Evolutionary conservation across 768 basidiomycete species (phyloP).

Genomic region (Trametes gibbosa): DNA sequence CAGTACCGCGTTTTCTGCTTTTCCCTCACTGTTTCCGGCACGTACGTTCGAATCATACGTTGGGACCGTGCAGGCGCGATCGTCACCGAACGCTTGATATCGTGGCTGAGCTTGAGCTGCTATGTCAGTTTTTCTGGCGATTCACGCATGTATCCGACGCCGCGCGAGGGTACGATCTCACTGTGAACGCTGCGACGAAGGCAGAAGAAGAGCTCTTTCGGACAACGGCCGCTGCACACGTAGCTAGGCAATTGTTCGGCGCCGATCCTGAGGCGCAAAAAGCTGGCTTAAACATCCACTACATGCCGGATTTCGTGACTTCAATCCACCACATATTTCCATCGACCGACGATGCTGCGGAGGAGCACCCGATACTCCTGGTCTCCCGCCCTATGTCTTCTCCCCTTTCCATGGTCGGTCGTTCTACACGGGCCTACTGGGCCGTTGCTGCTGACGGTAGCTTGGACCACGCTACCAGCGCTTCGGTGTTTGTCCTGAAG

Average conservation of each 20-base stretch:
- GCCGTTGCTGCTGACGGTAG: neutral
- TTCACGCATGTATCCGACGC: neutral
- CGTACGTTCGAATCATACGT: neutral
- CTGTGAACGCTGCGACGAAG: neutral
- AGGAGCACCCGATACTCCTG: neutral
- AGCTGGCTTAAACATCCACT: neutral
- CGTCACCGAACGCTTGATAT: neutral
- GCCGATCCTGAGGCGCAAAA: neutral
- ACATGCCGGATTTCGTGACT: neutral
- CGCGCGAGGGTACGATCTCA: conserved; percentile 6
- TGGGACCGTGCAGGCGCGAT: conserved; percentile 10
- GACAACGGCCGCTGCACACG: neutral
- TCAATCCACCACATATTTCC: neutral
- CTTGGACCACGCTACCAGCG: neutral
- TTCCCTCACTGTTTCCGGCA: neutral
- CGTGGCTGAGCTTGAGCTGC: neutral
- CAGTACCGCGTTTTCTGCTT: neutral
- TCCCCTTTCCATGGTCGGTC: neutral
- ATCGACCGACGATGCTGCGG: neutral
- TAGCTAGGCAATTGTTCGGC: neutral
- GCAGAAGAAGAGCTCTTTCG: neutral
- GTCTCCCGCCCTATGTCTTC: neutral
- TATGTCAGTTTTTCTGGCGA: neutral
- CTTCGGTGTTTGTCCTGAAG: conserved; percentile 3
- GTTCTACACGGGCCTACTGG: conserved; percentile 9